Percentiles rank a stretch among this genome's conserved stretches.
Conservation (phyloP, 1,284 basidiomycete species). For the Mycocalia duriaeana region DNA sequence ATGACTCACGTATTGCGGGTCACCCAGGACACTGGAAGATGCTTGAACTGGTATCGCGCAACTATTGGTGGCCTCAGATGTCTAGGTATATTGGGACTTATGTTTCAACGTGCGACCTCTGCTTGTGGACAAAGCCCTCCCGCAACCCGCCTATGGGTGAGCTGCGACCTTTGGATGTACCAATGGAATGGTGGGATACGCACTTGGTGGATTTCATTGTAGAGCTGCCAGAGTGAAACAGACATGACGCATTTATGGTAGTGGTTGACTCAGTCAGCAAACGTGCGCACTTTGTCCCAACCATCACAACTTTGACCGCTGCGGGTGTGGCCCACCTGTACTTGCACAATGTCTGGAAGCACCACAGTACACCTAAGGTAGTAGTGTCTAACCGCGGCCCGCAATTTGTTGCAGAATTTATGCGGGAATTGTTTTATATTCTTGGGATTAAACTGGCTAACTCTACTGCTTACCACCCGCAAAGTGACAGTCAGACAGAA, state of each 20-base stretch:
- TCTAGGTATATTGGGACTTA: conserved; percentile 25
- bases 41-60: conserved; percentile 23
- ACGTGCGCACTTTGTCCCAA: conserved; percentile 22
- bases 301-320: conserved; percentile 20
- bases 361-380: conserved; percentile 26
- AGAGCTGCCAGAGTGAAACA: conserved; percentile 26
- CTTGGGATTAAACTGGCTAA: conserved; percentile 20
- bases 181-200: conserved; percentile 22
- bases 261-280: conserved; percentile 33
- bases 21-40: conserved; percentile 40
- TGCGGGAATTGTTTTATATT: conserved; percentile 18
- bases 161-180: conserved; percentile 22
- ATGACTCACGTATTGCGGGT: conserved; percentile 27
- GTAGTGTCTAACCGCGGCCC: conserved; percentile 33
- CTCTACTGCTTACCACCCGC: conserved; percentile 19
- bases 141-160: conserved; percentile 14
- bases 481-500: conserved; percentile 27
- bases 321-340: conserved; percentile 20
- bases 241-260: too few relatives aligned
- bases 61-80: conserved; percentile 43
- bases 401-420: conserved; percentile 28
- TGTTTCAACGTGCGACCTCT: conserved; percentile 31
- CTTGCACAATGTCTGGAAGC: conserved; percentile 23
- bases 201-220: conserved; percentile 34
- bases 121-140: conserved; percentile 30